Percentiles rank a stretch among this genome's conserved stretches.
phyloP scores from a whole-genome alignment of 495 filamentous ascomycete genomes.

The Lichenothelia convexa region DNA sequence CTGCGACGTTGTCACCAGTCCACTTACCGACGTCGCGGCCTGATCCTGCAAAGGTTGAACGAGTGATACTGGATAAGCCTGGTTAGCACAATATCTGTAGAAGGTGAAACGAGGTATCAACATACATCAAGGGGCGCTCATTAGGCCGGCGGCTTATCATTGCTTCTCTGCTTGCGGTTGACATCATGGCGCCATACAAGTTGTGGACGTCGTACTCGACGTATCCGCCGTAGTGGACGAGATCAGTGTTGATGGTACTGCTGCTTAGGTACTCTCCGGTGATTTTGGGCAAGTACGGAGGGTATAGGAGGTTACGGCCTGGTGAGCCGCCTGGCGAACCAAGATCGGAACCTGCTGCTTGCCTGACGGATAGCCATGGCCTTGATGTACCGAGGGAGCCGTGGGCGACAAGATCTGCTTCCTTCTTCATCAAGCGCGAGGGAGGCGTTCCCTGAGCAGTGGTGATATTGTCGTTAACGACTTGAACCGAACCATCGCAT shows the following conservation, averaged over 20 bases:
- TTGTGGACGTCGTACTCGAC: conserved; percentile 73
- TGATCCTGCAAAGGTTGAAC: conserved; percentile 67
- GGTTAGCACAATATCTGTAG: neutral
- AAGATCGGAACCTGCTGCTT: conserved; percentile 6
- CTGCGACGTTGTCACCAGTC: conserved; percentile 67
- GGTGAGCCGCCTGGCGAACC: conserved; percentile 30
- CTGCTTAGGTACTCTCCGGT: conserved; percentile 49
- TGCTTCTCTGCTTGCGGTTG: conserved; percentile 39
- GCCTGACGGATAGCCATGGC: neutral
- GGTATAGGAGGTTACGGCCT: conserved; percentile 46
- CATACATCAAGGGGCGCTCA: conserved; percentile 42
- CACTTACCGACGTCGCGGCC: conserved; percentile 67
- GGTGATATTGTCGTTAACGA: conserved; percentile 4
- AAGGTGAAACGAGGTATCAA: neutral
- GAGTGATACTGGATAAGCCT: conserved; percentile 39
- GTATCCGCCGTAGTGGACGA: conserved; percentile 54
- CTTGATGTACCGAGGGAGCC: neutral
- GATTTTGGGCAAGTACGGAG: conserved; percentile 61
- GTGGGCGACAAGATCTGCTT: neutral
- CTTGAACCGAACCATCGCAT: conserved; percentile 4
- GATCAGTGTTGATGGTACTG: conserved; percentile 55
- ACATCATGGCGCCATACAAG: conserved; percentile 74
- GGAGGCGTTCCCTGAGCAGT: conserved; percentile 1
- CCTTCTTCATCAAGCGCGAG: conserved; percentile 1
- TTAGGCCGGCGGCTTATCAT: conserved; percentile 52